Evolutionary conservation across 495 filamentous ascomycete genomes (phyloP).

Genomic region (Chlorociboria aeruginascens): DNA sequence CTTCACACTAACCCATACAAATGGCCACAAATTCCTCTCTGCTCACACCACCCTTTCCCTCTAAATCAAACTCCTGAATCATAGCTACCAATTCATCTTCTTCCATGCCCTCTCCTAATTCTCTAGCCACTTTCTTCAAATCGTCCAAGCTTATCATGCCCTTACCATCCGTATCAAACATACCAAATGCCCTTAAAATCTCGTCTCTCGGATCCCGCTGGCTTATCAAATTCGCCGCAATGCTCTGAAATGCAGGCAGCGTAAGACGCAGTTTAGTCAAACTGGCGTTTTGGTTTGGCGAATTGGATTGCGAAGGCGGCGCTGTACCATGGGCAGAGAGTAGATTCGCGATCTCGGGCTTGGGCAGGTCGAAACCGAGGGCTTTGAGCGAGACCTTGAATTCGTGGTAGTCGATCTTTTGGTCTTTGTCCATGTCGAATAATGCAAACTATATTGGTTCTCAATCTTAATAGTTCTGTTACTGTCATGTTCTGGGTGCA

Average conservation of each 20-base stretch:
- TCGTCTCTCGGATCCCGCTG: slow-evolving; percentile 81
- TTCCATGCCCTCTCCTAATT: slow-evolving; percentile 81
- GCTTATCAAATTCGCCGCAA: slow-evolving; percentile 70
- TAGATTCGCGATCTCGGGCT: slow-evolving; percentile 65
- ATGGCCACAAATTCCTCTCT: slow-evolving; percentile 84
- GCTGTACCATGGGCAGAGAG: slow-evolving; percentile 63
- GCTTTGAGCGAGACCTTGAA: slow-evolving; percentile 96
- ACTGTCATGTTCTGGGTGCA: background rate
- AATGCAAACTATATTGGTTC: slow-evolving; percentile 60
- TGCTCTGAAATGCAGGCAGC: slow-evolving; percentile 59
- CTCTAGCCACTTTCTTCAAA: slow-evolving; percentile 73
- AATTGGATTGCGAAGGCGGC: slow-evolving; percentile 18
- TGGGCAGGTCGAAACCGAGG: slow-evolving; percentile 82
- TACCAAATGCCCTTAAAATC: slow-evolving; percentile 78
- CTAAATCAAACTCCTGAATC: slow-evolving; percentile 98
- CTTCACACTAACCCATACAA: slow-evolving; percentile 29
- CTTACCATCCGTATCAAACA: slow-evolving; percentile 68
- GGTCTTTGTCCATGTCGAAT: slow-evolving; percentile 95
- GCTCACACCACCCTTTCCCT: slow-evolving; percentile 80
- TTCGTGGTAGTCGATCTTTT: slow-evolving; percentile 91
- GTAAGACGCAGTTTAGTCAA: slow-evolving; percentile 51
- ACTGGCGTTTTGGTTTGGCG: slow-evolving; percentile 18
- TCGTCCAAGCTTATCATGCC: slow-evolving; percentile 81
- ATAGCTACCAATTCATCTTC: slow-evolving; percentile 89
- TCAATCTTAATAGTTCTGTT: background rate